These are phyloP conservation scores for Metarhizium rileyi DNA, from an alignment of 2,329 filamentous ascomycete genomes.

Conservation along the genomic window DNA sequence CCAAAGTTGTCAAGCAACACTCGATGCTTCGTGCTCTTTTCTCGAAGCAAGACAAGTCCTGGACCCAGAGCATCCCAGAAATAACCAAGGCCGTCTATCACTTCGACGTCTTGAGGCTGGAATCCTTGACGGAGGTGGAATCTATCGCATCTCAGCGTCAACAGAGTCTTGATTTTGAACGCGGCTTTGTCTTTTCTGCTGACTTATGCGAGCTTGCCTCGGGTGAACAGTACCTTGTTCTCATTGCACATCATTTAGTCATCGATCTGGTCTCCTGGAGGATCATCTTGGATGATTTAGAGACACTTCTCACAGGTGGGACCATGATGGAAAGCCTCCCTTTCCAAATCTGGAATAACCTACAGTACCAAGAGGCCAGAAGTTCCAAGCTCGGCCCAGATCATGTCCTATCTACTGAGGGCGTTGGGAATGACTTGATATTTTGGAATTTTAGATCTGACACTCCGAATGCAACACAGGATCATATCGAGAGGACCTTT, in stretches of 20 bases:
- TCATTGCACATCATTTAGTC: conserved; percentile 27
- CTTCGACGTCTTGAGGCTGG: not conserved
- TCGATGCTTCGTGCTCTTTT: conserved; percentile 8
- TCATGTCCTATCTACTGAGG: not conserved
- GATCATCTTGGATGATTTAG: conserved; percentile 32
- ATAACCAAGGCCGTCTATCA: not conserved
- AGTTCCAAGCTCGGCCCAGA: not conserved
- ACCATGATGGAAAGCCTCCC: not conserved
- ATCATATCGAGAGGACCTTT: conserved; percentile 1
- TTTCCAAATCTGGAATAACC: conserved; percentile 20
- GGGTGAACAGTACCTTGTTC: conserved; percentile 16
- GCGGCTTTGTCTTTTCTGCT: conserved; percentile 2
- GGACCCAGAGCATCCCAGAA: conserved; percentile 2
- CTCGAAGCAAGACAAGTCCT: not conserved
- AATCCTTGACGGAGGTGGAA: not conserved
- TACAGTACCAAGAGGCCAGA: conserved; percentile 22
- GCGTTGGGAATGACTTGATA: not conserved
- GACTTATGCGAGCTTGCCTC: conserved; percentile 3
- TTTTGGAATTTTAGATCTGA: conserved; percentile 1
- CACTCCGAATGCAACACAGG: conserved; percentile 1
- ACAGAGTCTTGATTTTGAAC: not conserved
- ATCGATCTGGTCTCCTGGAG: conserved; percentile 38
- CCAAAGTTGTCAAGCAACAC: conserved; percentile 4
- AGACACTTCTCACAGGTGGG: conserved; percentile 22
- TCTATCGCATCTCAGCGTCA: conserved; percentile 1